These are phyloP conservation scores for Microsporum ferrugineum DNA, from an alignment of 2,329 filamentous ascomycete species.

Conservation along the genomic window DNA sequence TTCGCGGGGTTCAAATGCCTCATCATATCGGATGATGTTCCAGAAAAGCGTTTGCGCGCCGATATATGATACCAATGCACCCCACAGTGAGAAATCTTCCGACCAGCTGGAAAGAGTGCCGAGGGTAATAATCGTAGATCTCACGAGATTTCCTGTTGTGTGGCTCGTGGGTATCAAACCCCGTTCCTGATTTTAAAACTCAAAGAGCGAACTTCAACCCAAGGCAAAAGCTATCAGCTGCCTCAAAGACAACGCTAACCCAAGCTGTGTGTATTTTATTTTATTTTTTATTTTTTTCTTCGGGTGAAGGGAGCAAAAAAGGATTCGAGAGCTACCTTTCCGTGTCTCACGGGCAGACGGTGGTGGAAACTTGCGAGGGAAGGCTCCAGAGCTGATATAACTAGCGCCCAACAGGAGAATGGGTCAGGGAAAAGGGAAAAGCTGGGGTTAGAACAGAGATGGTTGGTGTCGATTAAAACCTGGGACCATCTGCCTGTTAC, in stretches of 20 bases:
- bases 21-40: background rate
- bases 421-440: background rate
- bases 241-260: background rate
- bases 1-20: constrained; percentile 3
- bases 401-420: background rate
- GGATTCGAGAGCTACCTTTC: background rate
- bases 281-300: background rate
- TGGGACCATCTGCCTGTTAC: background rate
- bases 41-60: background rate
- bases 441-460: constrained; percentile 1
- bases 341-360: constrained; percentile 1
- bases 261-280: background rate
- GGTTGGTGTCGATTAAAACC: constrained; percentile 2
- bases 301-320: constrained; percentile 1
- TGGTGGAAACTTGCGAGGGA: background rate
- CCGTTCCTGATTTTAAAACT: constrained; percentile 3
- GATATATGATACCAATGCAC: background rate
- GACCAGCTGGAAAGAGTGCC: constrained; percentile 1
- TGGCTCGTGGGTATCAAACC: constrained; percentile 1
- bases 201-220: constrained; percentile 1
- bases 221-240: background rate
- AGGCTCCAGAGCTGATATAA: background rate
- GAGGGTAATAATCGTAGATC: constrained; percentile 3
- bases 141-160: constrained; percentile 1
- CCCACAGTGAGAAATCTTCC: constrained; percentile 2